Percentiles rank a stretch among this genome's conserved stretches.
These are phyloP conservation scores for Ailanthus altissimus DNA, from an alignment of 345 rosid genomes.

Conservation along the genomic window DNA sequence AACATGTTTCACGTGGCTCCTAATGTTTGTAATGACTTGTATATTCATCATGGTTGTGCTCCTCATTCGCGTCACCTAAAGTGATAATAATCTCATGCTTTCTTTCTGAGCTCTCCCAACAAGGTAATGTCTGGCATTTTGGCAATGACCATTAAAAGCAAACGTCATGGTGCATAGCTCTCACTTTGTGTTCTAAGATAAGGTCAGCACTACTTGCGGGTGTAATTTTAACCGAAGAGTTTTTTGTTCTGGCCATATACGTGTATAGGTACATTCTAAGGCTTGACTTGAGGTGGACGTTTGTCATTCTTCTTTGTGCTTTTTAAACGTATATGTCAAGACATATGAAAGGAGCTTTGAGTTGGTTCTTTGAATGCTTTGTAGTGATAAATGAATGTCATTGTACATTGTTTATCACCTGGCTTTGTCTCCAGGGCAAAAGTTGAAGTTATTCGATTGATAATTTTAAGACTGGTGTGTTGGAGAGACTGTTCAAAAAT, in stretches of 20 bases:
- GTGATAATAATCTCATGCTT: not conserved
- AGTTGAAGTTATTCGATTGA: too few species aligned
- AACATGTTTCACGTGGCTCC: conserved; percentile 80
- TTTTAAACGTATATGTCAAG: not conserved
- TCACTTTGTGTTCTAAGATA: not conserved
- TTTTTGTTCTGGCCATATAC: not conserved
- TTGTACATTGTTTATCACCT: not conserved
- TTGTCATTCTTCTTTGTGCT: not conserved
- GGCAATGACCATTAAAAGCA: not conserved
- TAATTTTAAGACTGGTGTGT: too few species aligned
- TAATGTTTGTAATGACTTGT: conserved; percentile 67
- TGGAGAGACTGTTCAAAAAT: too few species aligned
- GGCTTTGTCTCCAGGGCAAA: too few species aligned
- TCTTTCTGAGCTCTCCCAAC: not conserved
- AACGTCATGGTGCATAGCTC: not conserved
- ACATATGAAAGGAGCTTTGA: not conserved
- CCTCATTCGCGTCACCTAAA: conserved; percentile 72
- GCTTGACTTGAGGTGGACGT: not conserved
- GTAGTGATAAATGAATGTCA: not conserved
- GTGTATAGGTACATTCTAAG: not conserved
- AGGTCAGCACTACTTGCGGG: too few species aligned
- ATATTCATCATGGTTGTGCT: conserved; percentile 85
- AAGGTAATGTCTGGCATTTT: not conserved
- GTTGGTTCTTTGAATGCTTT: not conserved
- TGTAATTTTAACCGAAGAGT: not conserved